These are phyloP conservation scores for maize (Zea mays) DNA, from an alignment of 176 grass and related monocot species.

Conservation along the genomic window DNA sequence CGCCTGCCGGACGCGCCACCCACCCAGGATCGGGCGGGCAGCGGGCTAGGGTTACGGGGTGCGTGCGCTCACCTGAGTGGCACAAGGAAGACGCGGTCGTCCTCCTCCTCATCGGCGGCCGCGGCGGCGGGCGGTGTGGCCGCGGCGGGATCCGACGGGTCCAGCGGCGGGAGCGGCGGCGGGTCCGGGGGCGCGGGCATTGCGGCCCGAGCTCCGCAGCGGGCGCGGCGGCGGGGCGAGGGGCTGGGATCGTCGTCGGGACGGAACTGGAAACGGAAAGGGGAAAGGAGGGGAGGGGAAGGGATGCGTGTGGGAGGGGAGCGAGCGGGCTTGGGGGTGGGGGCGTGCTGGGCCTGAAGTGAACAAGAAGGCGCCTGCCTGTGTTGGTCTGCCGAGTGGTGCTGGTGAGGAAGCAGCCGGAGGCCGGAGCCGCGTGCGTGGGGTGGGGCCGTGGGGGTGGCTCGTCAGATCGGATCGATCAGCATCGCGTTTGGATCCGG, in stretches of 20 bases:
- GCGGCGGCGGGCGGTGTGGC: neutral
- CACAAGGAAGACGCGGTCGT: slow-evolving; percentile 74
- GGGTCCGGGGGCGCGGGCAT: slow-evolving; percentile 38
- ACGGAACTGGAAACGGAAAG: neutral
- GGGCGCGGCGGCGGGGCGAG: neutral
- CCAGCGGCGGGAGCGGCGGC: slow-evolving; percentile 4
- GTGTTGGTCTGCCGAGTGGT: neutral
- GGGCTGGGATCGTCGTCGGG: slow-evolving; percentile 12
- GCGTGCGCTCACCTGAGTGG: slow-evolving; percentile 46
- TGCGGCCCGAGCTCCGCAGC: slow-evolving; percentile 5
- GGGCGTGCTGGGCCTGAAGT: neutral
- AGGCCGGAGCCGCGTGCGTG: no score
- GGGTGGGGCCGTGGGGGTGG: no score
- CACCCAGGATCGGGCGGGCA: neutral
- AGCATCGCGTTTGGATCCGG: neutral
- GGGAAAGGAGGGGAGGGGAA: neutral
- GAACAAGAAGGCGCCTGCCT: neutral
- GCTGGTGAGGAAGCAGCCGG: neutral
- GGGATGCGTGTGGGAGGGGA: no score
- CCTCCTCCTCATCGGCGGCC: slow-evolving; percentile 21
- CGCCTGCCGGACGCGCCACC: neutral
- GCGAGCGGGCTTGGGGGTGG: no score
- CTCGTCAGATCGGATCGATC: slow-evolving; percentile 5
- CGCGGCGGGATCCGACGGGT: slow-evolving; percentile 10
- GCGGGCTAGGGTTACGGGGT: neutral